Percentiles rank a stretch among this genome's conserved stretches.
These are phyloP conservation scores for Russula dissimulans DNA, from an alignment of 768 basidiomycete species.

Conservation along the genomic window DNA sequence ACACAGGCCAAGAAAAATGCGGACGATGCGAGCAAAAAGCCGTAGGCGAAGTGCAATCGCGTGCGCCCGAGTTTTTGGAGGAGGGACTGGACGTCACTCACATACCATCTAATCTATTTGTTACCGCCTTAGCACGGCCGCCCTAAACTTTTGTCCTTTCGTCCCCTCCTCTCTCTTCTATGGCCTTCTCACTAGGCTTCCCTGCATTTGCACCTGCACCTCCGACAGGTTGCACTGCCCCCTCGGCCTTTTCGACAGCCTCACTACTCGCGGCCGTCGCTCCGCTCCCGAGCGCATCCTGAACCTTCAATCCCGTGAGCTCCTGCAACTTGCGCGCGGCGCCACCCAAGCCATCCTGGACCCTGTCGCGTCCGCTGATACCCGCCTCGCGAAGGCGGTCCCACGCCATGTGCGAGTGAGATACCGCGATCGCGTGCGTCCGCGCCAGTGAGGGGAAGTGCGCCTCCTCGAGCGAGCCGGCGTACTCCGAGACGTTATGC, in stretches of 20 bases:
- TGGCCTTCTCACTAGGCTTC: neutral
- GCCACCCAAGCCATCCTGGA: conserved; percentile 37
- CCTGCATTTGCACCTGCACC: neutral
- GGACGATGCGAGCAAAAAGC: neutral
- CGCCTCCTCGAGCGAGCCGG: conserved; percentile 57
- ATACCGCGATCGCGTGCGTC: conserved; percentile 54
- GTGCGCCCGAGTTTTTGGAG: neutral
- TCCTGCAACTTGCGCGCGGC: conserved; percentile 52
- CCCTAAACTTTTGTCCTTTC: neutral
- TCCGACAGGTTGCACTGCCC: neutral
- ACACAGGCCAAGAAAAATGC: neutral
- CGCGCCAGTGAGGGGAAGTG: conserved; percentile 63
- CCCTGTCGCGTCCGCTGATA: conserved; percentile 34
- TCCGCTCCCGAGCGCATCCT: conserved; percentile 10
- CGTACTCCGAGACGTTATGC: conserved; percentile 55
- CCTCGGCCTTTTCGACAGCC: conserved; percentile 17
- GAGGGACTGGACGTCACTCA: neutral
- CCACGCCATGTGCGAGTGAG: conserved; percentile 53
- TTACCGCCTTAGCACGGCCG: neutral
- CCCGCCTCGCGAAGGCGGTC: conserved; percentile 46
- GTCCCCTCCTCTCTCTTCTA: neutral
- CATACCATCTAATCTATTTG: conserved; percentile 11
- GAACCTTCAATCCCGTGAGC: conserved; percentile 55
- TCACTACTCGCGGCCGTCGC: neutral
- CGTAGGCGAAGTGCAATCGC: neutral